Evolutionary conservation across 352 stramenopile species (phyloP).

Genomic region (Phytophthora agathidicida): DNA sequence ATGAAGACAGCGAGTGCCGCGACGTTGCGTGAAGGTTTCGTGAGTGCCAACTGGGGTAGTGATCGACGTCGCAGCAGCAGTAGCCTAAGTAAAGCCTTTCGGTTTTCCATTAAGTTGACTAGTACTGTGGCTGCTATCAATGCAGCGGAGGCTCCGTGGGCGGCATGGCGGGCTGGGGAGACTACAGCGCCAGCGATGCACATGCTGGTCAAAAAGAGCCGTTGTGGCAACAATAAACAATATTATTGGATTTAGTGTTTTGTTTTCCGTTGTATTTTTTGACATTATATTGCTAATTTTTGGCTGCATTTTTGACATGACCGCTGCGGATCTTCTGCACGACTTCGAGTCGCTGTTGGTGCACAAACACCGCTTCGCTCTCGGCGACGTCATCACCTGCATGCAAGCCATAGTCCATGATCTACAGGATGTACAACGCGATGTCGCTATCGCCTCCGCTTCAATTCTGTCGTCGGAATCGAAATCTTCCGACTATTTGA

Average conservation of each 20-base stretch:
- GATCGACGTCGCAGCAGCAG: conserved; percentile 10
- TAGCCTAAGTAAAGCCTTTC: conserved; percentile 27
- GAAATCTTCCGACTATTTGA: conserved; percentile 1
- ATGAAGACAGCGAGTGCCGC: conserved; percentile 64
- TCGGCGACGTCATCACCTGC: conserved; percentile 32
- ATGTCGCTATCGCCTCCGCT: background rate
- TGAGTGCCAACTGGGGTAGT: conserved; percentile 23
- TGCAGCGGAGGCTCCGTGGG: conserved; percentile 36
- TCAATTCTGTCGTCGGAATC: background rate
- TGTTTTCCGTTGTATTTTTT: too few species aligned
- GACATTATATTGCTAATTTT: too few species aligned
- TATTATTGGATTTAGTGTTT: too few species aligned
- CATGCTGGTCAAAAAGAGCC: too few species aligned
- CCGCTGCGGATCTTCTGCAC: conserved; percentile 18
- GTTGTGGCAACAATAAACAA: too few species aligned
- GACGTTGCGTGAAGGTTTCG: conserved; percentile 48
- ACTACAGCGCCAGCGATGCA: conserved; percentile 8
- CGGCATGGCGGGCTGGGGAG: conserved; percentile 33
- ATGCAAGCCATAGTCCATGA: conserved; percentile 13
- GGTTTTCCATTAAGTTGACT: conserved; percentile 39
- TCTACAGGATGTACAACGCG: conserved; percentile 17
- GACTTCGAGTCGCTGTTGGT: conserved; percentile 58
- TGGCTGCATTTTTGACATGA: too few species aligned
- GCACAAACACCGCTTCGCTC: conserved; percentile 42
- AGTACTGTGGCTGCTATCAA: conserved; percentile 28